Conservation (phyloP, 495 filamentous ascomycete species). For the Penicillium lividum region DNA sequence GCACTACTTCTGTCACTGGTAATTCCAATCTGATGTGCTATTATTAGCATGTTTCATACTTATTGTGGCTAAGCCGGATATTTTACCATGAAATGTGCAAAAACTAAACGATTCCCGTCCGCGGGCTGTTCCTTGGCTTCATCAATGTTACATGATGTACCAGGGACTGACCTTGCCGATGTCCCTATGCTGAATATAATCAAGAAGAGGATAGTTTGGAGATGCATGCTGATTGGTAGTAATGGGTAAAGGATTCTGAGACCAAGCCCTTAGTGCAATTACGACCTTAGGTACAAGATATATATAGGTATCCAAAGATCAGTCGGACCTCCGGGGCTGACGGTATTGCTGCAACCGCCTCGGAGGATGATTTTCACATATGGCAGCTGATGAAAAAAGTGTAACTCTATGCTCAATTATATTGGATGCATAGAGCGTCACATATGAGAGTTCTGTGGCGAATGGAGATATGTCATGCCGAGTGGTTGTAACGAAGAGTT, state of each 20-base stretch:
- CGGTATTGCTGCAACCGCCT: slow-evolving; percentile 3
- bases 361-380: background rate
- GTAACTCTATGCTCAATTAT: slow-evolving; percentile 15
- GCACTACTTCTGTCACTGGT: slow-evolving; percentile 49
- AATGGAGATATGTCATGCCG: background rate
- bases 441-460: slow-evolving; percentile 2
- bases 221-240: background rate
- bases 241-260: background rate
- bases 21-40: slow-evolving; percentile 49
- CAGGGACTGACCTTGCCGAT: background rate
- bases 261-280: background rate
- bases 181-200: background rate
- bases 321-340: background rate
- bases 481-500: too few relatives aligned
- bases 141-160: background rate
- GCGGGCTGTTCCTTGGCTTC: background rate
- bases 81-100: slow-evolving; percentile 60
- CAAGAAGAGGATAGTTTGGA: background rate
- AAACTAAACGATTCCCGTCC: slow-evolving; percentile 45
- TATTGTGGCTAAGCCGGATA: background rate
- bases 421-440: background rate
- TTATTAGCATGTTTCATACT: background rate
- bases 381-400: slow-evolving; percentile 16
- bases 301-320: background rate
- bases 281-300: background rate